Evolutionary conservation across 257 asterid genomes (phyloP).

Genomic region (Rubia yunnanensis): DNA sequence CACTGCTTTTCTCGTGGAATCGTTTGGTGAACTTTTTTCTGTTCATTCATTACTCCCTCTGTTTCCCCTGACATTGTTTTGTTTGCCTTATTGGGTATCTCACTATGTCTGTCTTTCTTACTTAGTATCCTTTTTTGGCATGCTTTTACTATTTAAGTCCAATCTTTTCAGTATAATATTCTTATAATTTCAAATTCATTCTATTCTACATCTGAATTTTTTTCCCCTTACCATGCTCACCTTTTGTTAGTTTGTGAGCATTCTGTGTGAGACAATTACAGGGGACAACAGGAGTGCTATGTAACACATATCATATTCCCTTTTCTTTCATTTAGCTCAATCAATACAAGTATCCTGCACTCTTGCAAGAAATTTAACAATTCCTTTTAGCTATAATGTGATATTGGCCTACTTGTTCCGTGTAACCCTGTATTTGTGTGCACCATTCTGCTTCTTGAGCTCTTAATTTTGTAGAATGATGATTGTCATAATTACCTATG

Average conservation of each 20-base stretch:
- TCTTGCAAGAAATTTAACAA: background rate
- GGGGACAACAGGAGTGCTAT: background rate
- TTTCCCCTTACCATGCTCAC: background rate
- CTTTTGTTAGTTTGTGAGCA: no score
- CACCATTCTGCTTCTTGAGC: background rate
- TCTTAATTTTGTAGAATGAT: no score
- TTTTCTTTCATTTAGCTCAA: background rate
- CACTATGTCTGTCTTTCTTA: background rate
- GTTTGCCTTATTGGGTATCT: background rate
- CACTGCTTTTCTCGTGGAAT: constrained; percentile 1
- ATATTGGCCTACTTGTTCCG: background rate
- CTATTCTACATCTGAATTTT: no score
- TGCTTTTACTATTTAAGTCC: background rate
- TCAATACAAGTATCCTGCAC: background rate
- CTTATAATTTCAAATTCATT: background rate
- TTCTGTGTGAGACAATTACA: no score
- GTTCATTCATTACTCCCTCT: background rate
- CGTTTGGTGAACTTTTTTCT: background rate
- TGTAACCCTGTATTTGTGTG: background rate
- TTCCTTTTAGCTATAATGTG: no score
- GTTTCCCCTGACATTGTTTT: background rate
- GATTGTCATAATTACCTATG: background rate
- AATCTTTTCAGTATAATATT: no score
- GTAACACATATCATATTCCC: background rate
- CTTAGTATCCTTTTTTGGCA: background rate